Conservation (phyloP, 768 basidiomycete genomes). For the Russula abietina region DNA sequence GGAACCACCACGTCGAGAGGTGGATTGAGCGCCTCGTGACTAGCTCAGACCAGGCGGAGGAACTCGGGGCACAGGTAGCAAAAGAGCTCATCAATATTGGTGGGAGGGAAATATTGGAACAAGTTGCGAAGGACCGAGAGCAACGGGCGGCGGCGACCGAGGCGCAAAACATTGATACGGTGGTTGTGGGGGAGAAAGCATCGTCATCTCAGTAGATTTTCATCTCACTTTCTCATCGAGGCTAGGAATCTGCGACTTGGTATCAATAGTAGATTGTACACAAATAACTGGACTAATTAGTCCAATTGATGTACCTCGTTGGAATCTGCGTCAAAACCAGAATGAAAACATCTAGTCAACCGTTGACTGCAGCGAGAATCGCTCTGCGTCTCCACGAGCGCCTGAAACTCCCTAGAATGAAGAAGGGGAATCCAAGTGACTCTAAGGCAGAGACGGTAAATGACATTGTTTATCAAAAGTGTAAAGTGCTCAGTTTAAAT, state of each 20-base stretch:
- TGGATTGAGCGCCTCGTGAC: slow-evolving; percentile 48
- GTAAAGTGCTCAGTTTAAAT: no score
- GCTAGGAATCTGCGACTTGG: background rate
- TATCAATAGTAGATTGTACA: slow-evolving; percentile 2
- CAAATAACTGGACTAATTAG: background rate
- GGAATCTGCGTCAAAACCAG: slow-evolving; percentile 22
- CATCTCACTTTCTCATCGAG: background rate
- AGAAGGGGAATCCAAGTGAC: slow-evolving; percentile 28
- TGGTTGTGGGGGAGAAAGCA: background rate
- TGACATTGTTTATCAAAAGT: slow-evolving; percentile 9
- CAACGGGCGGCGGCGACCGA: slow-evolving; percentile 36
- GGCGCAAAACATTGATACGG: slow-evolving; percentile 17
- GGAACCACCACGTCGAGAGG: slow-evolving; percentile 63
- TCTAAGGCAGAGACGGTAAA: slow-evolving; percentile 27
- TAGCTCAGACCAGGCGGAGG: slow-evolving; percentile 56
- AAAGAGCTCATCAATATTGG: slow-evolving; percentile 58
- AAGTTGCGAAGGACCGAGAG: slow-evolving; percentile 66
- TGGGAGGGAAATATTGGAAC: slow-evolving; percentile 73
- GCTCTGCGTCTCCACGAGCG: slow-evolving; percentile 29
- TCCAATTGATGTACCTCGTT: slow-evolving; percentile 21
- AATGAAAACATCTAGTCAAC: slow-evolving; percentile 20
- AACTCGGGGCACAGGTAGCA: slow-evolving; percentile 62
- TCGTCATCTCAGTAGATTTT: background rate
- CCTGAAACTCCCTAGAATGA: slow-evolving; percentile 25
- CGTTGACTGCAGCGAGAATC: slow-evolving; percentile 22